phyloP scores from a whole-genome alignment of 495 filamentous ascomycete species.

The Cenococcum geophilum region DNA sequence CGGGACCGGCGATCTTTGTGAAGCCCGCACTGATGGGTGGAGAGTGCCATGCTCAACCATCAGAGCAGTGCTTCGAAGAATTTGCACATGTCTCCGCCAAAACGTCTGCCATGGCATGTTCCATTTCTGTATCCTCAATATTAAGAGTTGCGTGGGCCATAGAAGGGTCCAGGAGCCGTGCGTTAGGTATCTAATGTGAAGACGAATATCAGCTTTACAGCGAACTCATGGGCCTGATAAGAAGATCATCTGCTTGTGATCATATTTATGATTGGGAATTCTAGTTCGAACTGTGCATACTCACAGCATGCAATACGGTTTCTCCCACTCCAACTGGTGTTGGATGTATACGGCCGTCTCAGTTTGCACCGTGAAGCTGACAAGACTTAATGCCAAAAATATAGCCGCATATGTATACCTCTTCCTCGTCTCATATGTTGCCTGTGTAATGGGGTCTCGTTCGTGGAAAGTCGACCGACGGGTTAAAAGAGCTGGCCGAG shows the following conservation, averaged over 20 bases:
- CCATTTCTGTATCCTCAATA: conserved; percentile 67
- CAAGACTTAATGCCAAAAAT: conserved; percentile 72
- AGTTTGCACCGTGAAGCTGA: conserved; percentile 83
- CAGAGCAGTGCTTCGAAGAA: conserved; percentile 71
- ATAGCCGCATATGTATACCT: conserved; percentile 82
- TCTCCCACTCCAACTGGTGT: conserved; percentile 81
- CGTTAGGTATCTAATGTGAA: conserved; percentile 67
- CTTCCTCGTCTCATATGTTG: conserved; percentile 55
- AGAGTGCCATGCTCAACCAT: conserved; percentile 74
- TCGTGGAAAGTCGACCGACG: conserved; percentile 57
- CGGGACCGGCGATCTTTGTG: conserved; percentile 53
- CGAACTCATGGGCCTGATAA: background rate
- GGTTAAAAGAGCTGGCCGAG: conserved; percentile 22
- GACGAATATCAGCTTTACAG: background rate
- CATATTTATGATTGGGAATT: background rate
- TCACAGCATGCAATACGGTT: conserved; percentile 97
- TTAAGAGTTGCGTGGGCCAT: conserved; percentile 76
- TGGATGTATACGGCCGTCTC: conserved; percentile 93
- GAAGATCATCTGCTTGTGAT: background rate
- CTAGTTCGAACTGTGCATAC: conserved; percentile 29
- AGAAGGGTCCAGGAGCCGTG: conserved; percentile 89
- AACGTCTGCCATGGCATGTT: conserved; percentile 76
- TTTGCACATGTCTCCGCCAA: conserved; percentile 71
- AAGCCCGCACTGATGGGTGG: conserved; percentile 45
- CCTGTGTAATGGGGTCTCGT: conserved; percentile 53